These are phyloP conservation scores for Pseudopithomyces chartarum DNA, from an alignment of 2,329 filamentous ascomycete genomes.

Conservation along the genomic window DNA sequence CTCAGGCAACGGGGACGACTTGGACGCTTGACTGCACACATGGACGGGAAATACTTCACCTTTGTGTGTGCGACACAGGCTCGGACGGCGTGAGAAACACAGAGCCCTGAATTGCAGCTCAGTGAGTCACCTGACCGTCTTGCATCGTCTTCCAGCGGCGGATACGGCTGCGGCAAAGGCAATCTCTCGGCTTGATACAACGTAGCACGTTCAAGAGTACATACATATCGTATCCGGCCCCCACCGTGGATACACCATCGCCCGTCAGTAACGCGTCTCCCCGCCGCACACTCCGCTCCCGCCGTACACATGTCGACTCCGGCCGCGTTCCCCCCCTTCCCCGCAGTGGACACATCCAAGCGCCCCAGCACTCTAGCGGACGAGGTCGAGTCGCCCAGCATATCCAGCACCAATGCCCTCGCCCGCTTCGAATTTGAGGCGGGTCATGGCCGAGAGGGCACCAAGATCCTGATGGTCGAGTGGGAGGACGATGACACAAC, in stretches of 20 bases:
- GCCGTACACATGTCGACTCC: constrained; percentile 40
- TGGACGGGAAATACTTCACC: constrained; percentile 9
- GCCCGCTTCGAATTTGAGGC: constrained; percentile 87
- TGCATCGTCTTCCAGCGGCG: constrained; percentile 27
- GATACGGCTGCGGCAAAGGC: constrained; percentile 34
- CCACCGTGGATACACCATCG: constrained; percentile 37
- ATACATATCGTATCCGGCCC: constrained; percentile 26
- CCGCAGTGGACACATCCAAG: constrained; percentile 49
- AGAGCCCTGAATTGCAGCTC: constrained; percentile 18
- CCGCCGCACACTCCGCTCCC: constrained; percentile 24
- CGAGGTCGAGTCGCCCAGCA: constrained; percentile 53
- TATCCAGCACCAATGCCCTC: constrained; percentile 63
- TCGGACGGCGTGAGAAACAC: constrained; percentile 17
- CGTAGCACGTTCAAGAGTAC: constrained; percentile 27
- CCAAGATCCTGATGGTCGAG: constrained; percentile 91
- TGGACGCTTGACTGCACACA: constrained; percentile 21
- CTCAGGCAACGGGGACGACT: constrained; percentile 7
- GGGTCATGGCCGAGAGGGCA: constrained; percentile 77
- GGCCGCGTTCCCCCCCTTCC: constrained; percentile 42
- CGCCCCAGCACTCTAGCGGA: constrained; percentile 33
- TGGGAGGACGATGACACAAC: constrained; percentile 71
- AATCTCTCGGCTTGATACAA: constrained; percentile 41
- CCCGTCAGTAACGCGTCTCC: constrained; percentile 33
- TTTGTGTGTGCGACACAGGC: constrained; percentile 17
- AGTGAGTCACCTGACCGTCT: constrained; percentile 25